These are phyloP conservation scores for Paramecium sexaurelia DNA, from an alignment of 73 alveolate species.

Conservation along the genomic window DNA sequence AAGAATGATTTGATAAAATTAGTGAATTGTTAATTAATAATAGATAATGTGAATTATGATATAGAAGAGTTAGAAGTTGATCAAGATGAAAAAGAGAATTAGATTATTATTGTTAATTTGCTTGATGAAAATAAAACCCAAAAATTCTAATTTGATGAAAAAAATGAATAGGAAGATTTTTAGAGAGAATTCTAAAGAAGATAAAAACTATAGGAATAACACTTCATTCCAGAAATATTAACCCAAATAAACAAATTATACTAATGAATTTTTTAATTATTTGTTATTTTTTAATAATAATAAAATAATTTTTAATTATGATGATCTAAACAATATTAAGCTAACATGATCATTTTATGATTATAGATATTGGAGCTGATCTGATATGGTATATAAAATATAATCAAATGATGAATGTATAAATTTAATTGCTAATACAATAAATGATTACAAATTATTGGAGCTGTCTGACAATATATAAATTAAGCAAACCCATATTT, in stretches of 20 bases:
- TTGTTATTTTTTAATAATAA: not conserved
- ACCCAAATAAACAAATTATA: not conserved
- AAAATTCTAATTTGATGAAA: not conserved
- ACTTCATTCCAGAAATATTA: not conserved
- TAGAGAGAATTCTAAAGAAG: not conserved
- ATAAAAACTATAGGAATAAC: not conserved
- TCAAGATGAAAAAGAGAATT: not conserved
- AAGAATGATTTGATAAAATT: not conserved
- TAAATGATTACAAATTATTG: not conserved
- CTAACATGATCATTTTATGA: not conserved
- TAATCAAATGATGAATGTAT: not conserved
- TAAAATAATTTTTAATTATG: not conserved
- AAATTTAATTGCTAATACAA: not conserved
- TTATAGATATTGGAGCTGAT: not conserved
- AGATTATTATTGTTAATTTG: not conserved
- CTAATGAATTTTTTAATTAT: not conserved
- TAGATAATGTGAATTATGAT: not conserved
- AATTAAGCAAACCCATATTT: constrained; percentile 11
- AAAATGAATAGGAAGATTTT: not conserved
- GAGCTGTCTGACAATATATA: not conserved
- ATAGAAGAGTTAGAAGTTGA: not conserved
- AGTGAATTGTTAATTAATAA: not conserved
- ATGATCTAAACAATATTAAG: not conserved
- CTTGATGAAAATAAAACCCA: not conserved
- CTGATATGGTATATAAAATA: not conserved